phyloP scores from a whole-genome alignment of 306 rosid species.

The Rubus parviflorus region DNA sequence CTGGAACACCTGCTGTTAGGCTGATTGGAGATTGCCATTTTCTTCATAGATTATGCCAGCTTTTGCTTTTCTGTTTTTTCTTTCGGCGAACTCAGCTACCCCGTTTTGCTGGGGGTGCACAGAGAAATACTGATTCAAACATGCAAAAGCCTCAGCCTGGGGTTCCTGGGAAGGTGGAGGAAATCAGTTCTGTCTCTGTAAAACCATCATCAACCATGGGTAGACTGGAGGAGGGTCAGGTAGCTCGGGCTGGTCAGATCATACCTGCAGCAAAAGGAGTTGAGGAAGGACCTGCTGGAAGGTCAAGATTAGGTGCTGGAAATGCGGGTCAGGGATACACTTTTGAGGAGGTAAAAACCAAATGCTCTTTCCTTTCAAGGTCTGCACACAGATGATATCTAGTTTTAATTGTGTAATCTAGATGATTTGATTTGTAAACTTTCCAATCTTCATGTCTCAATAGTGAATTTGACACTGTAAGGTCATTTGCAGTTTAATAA shows the following conservation, averaged over 20 bases:
- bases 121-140: slow-evolving; percentile 70
- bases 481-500: background rate
- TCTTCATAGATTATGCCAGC: slow-evolving; percentile 95
- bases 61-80: slow-evolving; percentile 95
- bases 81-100: slow-evolving; percentile 86
- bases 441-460: slow-evolving; percentile 9
- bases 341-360: slow-evolving; percentile 75
- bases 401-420: background rate
- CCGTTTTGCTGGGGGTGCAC: slow-evolving; percentile 61
- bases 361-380: slow-evolving; percentile 3
- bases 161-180: slow-evolving; percentile 79
- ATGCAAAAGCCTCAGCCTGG: slow-evolving; percentile 68
- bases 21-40: slow-evolving; percentile 98
- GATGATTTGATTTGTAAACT: background rate
- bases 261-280: slow-evolving; percentile 68
- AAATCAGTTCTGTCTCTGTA: slow-evolving; percentile 42
- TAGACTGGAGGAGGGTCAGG: slow-evolving; percentile 76
- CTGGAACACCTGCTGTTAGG: slow-evolving; percentile 99
- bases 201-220: slow-evolving; percentile 58
- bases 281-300: slow-evolving; percentile 74
- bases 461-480: background rate
- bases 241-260: slow-evolving; percentile 58
- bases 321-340: slow-evolving; percentile 99
- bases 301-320: slow-evolving; percentile 84
- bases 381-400: background rate